Evolutionary conservation across 495 filamentous ascomycete genomes (phyloP), one percentile per base, ranked within the genome.

Genomic region (Glutinoglossum americanum): DNA sequence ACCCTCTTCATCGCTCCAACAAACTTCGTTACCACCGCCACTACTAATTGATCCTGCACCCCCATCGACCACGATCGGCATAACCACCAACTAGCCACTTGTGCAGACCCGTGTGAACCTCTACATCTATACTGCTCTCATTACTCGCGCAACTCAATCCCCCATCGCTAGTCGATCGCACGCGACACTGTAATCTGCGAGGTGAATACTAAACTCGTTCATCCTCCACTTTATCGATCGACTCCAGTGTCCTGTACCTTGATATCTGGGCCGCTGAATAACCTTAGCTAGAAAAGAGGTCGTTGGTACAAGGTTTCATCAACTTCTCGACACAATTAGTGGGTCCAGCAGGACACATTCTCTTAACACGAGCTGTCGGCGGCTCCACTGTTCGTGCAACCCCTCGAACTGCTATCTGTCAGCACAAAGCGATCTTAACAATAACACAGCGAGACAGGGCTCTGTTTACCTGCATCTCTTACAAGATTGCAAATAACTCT

Each of bases 1-100:
- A 53, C 49, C 49, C 49, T 53, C 49, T 51, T 13, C 49, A 53
- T 53, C 49, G 49, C 49, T 53, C 49, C 49, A 53, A 28, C 23
- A 53, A 53, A 27, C 23, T 45, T 53, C 49, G 49, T 53, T 51
- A 53, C 23, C 49, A 53, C 49, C 49, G 49, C 49, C 49, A 53
- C 47, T 19, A 19, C 49, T 53, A n/a, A n/a, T n/a, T n/a, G 28
- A 30, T 45, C 49, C 28, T 53, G 49, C 49, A 53, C 49, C 41
- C n/a, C 41, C 49, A 53, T 53, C 49, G 26, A 53, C 4, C 25
- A 30, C 28, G 41, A 45, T 21, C 41, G 21, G 41, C 19, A 8
- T 32, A 53, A 32, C 49, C 49, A 32, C 49, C 15, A 53, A n/a
- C 41, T 15, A 49, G 47, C 25, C 26, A 53, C 21, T 27, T 6